A percentile compares a stretch with the other conserved stretches of the same genome.
These are phyloP conservation scores for Metroxylon sagu DNA, from an alignment of 176 grass and related monocot genomes.

Conservation along the genomic window DNA sequence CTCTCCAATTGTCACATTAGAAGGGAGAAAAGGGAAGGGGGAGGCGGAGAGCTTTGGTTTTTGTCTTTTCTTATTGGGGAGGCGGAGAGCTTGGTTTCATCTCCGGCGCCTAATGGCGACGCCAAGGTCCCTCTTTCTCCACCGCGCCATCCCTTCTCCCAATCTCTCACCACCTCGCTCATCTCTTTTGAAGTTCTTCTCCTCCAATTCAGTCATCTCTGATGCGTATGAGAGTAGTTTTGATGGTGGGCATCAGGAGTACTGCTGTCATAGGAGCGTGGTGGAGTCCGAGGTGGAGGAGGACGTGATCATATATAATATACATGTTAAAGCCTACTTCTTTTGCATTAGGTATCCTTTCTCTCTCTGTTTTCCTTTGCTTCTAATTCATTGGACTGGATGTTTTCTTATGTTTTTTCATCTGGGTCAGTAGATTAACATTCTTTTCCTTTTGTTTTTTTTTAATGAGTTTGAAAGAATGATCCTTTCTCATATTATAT, in stretches of 20 bases:
- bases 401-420: neutral
- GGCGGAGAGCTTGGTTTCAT: constrained; percentile 36
- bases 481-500: no score
- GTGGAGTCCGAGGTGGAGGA: constrained; percentile 38
- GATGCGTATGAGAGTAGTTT: constrained; percentile 21
- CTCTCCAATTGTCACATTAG: no score
- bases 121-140: neutral
- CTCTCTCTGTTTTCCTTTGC: neutral
- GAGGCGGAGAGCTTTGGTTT: no score
- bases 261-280: constrained; percentile 33
- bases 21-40: no score
- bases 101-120: constrained; percentile 20
- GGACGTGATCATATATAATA: constrained; percentile 41
- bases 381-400: neutral
- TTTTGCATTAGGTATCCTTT: constrained; percentile 48
- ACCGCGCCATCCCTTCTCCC: neutral
- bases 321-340: constrained; percentile 88
- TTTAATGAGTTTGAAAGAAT: no score
- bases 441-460: no score
- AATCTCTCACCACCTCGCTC: neutral
- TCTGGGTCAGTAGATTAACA: no score
- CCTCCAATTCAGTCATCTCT: constrained; percentile 18
- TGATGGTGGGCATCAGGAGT: constrained; percentile 20
- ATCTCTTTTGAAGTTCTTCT: constrained; percentile 16
- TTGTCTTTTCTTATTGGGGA: constrained; percentile 17